Conservation (phyloP, 306 rosid species). For the Ceratonia siliqua region DNA sequence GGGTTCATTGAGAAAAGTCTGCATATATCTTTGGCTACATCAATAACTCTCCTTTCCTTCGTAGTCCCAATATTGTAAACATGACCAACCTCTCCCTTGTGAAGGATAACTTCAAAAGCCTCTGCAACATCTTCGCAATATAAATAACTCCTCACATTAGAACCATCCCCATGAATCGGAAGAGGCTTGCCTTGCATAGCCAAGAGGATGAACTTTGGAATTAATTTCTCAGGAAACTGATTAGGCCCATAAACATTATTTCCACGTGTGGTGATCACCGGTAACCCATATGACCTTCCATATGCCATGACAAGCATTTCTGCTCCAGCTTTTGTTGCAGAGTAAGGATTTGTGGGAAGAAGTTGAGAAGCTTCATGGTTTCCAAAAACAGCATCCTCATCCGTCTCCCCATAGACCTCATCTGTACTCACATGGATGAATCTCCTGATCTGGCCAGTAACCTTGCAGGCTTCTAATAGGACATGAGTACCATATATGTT, state of each 20-base stretch:
- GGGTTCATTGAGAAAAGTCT: conserved; percentile 47
- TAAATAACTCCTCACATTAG: conserved; percentile 64
- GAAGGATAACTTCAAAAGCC: conserved; percentile 68
- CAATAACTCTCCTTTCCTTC: conserved; percentile 65
- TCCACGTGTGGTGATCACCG: conserved; percentile 67
- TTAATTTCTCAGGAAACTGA: conserved; percentile 65
- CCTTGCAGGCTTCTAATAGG: conserved; percentile 64
- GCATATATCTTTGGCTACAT: conserved; percentile 60
- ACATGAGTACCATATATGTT: conserved; percentile 68
- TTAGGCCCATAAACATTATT: conserved; percentile 69
- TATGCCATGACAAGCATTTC: conserved; percentile 76
- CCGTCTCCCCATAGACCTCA: conserved; percentile 68
- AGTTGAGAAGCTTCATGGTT: conserved; percentile 72
- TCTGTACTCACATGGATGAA: conserved; percentile 68
- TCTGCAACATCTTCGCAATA: conserved; percentile 73
- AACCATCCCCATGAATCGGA: conserved; percentile 70
- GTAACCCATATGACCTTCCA: conserved; percentile 64
- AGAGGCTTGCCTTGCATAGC: conserved; percentile 68
- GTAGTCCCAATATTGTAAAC: conserved; percentile 64
- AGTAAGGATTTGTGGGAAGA: conserved; percentile 64
- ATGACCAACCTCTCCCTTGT: conserved; percentile 68
- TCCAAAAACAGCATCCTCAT: conserved; percentile 66
- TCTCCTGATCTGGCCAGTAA: conserved; percentile 60
- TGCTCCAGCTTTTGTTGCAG: conserved; percentile 71
- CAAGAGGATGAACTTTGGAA: conserved; percentile 63